Conservation (phyloP, 768 basidiomycete genomes). For the Suillus tomentosus region DNA sequence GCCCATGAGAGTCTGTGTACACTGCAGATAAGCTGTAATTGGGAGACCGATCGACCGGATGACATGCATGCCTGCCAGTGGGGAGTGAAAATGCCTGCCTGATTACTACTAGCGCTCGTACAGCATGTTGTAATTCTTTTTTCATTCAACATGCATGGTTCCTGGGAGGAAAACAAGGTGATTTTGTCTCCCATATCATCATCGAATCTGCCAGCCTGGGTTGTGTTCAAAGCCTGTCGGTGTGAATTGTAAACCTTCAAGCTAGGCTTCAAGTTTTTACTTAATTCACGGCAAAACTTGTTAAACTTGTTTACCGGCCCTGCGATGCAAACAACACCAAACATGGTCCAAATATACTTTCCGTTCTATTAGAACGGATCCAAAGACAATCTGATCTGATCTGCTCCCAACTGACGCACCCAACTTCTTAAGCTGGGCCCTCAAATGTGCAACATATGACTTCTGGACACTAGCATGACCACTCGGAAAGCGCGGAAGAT, state of each 20-base stretch:
- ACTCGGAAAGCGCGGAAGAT: constrained; percentile 43
- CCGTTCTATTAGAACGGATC: constrained; percentile 40
- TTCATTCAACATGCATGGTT: neutral
- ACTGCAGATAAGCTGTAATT: neutral
- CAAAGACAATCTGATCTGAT: constrained; percentile 25
- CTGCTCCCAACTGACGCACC: constrained; percentile 7
- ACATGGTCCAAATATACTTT: neutral
- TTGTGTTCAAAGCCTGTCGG: neutral
- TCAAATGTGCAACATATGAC: constrained; percentile 42
- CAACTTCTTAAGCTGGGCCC: constrained; percentile 49
- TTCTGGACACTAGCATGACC: constrained; percentile 51
- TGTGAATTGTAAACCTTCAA: neutral
- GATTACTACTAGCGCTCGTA: neutral
- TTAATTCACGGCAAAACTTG: neutral
- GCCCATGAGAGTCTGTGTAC: neutral
- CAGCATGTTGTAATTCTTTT: neutral
- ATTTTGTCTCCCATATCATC: neutral
- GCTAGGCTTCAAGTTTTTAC: neutral
- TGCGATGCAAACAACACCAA: neutral
- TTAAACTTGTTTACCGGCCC: neutral
- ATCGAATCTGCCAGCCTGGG: neutral
- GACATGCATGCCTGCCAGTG: neutral
- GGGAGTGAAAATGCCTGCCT: neutral
- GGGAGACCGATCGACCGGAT: neutral
- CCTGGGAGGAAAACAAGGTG: neutral